Base-by-base conservation (phyloP, 2,329 filamentous ascomycete genomes). In the Cladosporium sphaerospermum region DNA sequence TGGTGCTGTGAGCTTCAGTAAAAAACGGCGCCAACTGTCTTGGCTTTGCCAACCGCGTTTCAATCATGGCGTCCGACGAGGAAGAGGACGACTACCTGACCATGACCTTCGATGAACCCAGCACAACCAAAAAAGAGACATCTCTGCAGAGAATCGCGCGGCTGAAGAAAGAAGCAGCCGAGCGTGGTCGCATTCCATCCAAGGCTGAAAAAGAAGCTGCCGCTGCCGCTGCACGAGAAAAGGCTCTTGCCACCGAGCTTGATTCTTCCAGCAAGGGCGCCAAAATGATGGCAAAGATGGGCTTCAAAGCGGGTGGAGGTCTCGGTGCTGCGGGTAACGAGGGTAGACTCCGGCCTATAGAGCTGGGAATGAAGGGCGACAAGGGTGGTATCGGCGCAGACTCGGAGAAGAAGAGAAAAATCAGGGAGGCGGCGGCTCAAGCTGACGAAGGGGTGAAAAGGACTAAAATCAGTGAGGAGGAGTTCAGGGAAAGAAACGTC, bases 31-130 rank as follows among this genome's bases (percentile, higher is more conserved):
- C 23, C 23, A 7, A 7, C 23, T 28, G 7, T 28, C 23, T 28
- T 28, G 23, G 7, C 4, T 1, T 28, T 28, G 3, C 23, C 5
- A 28, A 28, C 1, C 23, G 23, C 23, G 23, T 28, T 28, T 36
- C n/a, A 3, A 9, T 11, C n/a, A 36, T 36, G 34, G 34, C 34
- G 5, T 50, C 53, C 9, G 55, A 57, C 16, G 87, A 89, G 6
- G 88, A 90, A 16, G 88, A 90, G 58, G 90, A 96, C 59, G 93
- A 99, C 71, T 97, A 99, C 77, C 95, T 99, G 87, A 89, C 85
- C 62, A 97, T 99, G 92, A 78, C 84, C 11, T 91, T 99, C 67
- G 78, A 81, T 14, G 88, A 95, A 53, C 78, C 81, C 0, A 69
- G 70, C 14, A 66, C 68, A 28, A 65, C 71, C 7, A 64, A 65